These are phyloP conservation scores for Cercospora citrullina DNA, from an alignment of 2,329 filamentous ascomycete species.

Conservation along the genomic window DNA sequence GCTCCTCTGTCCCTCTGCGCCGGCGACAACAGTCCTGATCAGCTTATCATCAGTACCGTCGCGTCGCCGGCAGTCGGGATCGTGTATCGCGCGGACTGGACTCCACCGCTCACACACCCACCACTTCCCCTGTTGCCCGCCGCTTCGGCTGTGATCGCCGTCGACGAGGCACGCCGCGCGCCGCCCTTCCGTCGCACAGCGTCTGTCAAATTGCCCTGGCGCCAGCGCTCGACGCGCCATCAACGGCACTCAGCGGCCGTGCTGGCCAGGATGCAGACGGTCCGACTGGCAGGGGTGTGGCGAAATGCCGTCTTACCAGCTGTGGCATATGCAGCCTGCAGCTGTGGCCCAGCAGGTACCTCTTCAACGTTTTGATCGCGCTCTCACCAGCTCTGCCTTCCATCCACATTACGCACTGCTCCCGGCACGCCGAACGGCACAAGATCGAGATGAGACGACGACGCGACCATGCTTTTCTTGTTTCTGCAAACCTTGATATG, in stretches of 20 bases:
- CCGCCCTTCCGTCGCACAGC: background rate
- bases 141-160: background rate
- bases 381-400: background rate
- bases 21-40: background rate
- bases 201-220: background rate
- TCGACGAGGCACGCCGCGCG: background rate
- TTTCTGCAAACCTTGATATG: background rate
- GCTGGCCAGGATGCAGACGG: background rate
- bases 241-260: background rate
- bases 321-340: conserved; percentile 9
- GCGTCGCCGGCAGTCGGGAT: background rate
- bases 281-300: conserved; percentile 7
- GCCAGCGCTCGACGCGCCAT: background rate
- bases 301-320: background rate
- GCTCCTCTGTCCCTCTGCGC: background rate
- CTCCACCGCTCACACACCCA: background rate
- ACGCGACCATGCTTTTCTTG: background rate
- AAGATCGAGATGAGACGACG: background rate
- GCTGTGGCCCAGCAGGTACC: conserved; percentile 13
- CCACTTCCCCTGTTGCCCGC: background rate
- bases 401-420: background rate
- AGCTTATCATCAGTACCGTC: background rate
- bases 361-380: conserved; percentile 9
- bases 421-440: background rate
- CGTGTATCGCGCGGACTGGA: background rate